Evolutionary conservation across 2,329 filamentous ascomycete species (phyloP), one percentile per base, ranked within the genome.

Genomic region (Aspergillus tamarii): DNA sequence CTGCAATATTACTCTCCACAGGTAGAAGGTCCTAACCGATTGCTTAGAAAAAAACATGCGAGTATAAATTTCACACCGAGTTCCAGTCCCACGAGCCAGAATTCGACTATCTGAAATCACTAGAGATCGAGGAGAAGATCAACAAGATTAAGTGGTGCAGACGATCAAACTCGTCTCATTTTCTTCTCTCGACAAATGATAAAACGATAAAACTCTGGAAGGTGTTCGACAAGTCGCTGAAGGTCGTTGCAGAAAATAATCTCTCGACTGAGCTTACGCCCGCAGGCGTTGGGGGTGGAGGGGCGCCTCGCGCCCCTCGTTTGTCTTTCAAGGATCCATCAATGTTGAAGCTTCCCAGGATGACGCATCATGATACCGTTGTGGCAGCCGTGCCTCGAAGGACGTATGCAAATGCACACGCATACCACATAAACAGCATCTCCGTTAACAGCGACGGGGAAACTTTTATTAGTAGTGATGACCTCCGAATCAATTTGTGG

Each of bases 141-240:
- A 99, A 99, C 87, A 99, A 99, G 86, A 99, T 99, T 84, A 99
- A 98, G 82, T 99, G 95, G 95, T 99, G 95, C 81, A 90, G 91
- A 77, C 90, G 95, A 81, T 94, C 98, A 82, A 99, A 99, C 85
- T 92, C 94, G 66, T 98, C 95, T 61, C 95, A 99, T 83, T 99
- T 97, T 80, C 88, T 99, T 59, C 88, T 99, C 62, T 98, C 95
- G 50, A 99, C 95, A 73, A 99, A 99, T 78, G 95, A 99, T 85
- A 99, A 99, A 85, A 99, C 95, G 48, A 99, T 99, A 87, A 99
- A 99, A 84, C 85, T 99, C 71, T 99, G 95, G 95, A 99, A 99
- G 81, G 94, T 99, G 57, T 99, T 98, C 74, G 95, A 99, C 83
- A 99, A 99, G 84, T 98, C 94, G 60, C 87, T 99, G 75, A 98